Evolutionary conservation across 1,284 basidiomycete species (phyloP).

Genomic region (Porodaedalea pini): DNA sequence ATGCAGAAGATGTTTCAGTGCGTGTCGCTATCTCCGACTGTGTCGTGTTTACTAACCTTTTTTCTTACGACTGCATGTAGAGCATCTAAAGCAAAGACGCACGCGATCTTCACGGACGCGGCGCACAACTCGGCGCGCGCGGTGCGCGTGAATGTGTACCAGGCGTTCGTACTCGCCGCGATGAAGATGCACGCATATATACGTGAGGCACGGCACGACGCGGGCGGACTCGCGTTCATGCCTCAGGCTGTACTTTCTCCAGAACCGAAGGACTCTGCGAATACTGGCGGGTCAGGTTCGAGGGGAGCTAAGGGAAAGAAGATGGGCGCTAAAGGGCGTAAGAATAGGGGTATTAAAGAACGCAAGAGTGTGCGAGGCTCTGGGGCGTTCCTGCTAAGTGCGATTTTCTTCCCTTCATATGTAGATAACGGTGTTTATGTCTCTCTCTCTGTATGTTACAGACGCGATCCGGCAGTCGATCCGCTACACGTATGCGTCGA

Average conservation of each 20-base stretch:
- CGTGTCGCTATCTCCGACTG: conserved; percentile 27
- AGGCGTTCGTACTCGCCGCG: conserved; percentile 81
- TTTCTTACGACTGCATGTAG: conserved; percentile 37
- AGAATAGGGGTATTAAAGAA: not conserved
- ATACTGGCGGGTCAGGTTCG: not conserved
- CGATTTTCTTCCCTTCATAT: too few species aligned
- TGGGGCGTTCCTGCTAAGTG: not conserved
- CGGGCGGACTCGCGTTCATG: conserved; percentile 47
- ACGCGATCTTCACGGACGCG: conserved; percentile 77
- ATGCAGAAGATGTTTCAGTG: conserved; percentile 68
- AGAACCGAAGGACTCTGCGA: not conserved
- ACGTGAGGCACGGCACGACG: conserved; percentile 49
- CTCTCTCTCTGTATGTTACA: conserved; percentile 31
- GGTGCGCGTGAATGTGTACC: conserved; percentile 81
- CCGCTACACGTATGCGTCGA: conserved; percentile 49
- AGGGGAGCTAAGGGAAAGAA: not conserved
- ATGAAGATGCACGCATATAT: conserved; percentile 90
- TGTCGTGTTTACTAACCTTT: not conserved
- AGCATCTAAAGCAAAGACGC: conserved; percentile 61
- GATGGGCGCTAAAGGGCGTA: not conserved
- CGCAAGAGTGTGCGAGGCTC: not conserved
- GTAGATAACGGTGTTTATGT: too few species aligned
- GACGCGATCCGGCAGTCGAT: conserved; percentile 60
- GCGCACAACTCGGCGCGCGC: conserved; percentile 60
- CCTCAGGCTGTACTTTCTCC: conserved; percentile 37